phyloP scores from a whole-genome alignment of 305 asterid species.

The Plantago lanceolata region DNA sequence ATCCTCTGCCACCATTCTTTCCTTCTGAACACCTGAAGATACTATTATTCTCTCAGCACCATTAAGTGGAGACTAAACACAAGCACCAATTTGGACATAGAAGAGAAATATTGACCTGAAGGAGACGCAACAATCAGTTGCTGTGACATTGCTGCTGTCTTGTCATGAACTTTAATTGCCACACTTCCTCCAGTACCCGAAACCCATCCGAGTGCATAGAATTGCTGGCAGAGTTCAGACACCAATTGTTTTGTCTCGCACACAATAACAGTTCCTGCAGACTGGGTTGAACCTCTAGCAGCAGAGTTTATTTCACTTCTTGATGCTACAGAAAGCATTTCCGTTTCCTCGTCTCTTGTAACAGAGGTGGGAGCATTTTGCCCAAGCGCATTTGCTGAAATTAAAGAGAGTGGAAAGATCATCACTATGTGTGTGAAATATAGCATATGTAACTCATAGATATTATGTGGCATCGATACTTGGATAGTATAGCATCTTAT shows the following conservation, averaged over 20 bases:
- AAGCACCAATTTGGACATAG: too few relatives aligned
- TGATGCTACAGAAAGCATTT: too few relatives aligned
- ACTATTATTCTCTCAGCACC: background rate
- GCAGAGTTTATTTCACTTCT: too few relatives aligned
- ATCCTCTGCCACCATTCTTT: constrained; percentile 13
- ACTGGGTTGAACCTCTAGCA: background rate
- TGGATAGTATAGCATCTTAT: too few relatives aligned
- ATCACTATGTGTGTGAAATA: too few relatives aligned
- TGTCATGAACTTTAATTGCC: constrained; percentile 7
- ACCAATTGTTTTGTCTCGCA: background rate
- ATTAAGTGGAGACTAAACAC: too few relatives aligned
- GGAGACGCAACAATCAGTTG: constrained; percentile 17
- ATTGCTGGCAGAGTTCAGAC: constrained; percentile 13
- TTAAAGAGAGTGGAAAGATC: too few relatives aligned
- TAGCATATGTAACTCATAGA: too few relatives aligned
- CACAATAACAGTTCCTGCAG: background rate
- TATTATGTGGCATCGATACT: too few relatives aligned
- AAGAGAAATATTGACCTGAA: background rate
- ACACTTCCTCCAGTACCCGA: constrained; percentile 17
- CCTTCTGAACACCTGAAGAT: constrained; percentile 14
- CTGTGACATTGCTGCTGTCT: background rate
- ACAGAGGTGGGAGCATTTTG: too few relatives aligned
- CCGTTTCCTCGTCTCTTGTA: background rate
- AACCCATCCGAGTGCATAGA: constrained; percentile 12
- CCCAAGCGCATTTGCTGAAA: too few relatives aligned